phyloP scores from a whole-genome alignment of 768 basidiomycete genomes.

The Butyriboletus loyo region DNA sequence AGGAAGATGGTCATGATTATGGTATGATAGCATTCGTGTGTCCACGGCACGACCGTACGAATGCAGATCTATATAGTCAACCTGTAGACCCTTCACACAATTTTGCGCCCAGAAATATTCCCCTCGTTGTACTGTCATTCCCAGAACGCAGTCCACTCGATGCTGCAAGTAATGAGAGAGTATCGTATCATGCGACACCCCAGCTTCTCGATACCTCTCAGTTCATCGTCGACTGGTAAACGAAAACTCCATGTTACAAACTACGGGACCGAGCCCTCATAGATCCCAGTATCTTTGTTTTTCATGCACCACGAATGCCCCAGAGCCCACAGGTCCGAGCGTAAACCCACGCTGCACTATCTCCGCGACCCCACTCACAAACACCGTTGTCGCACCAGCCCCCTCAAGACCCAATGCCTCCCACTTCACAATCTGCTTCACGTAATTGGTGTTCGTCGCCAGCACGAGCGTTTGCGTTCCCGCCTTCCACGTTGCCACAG shows the following conservation, averaged over 20 bases:
- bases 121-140: not conserved
- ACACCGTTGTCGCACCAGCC: not conserved
- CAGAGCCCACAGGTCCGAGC: slow-evolving; percentile 26
- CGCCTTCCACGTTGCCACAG: slow-evolving; percentile 51
- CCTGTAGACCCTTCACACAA: not conserved
- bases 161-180: not conserved
- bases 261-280: too few relatives aligned
- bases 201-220: not conserved
- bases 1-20: not conserved
- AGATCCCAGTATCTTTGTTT: too few relatives aligned
- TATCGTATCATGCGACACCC: not conserved
- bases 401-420: slow-evolving; percentile 26
- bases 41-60: not conserved
- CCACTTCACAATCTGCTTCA: slow-evolving; percentile 33
- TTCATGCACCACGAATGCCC: slow-evolving; percentile 12
- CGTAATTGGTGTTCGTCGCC: slow-evolving; percentile 50
- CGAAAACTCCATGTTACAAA: too few relatives aligned
- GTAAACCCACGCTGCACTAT: slow-evolving; percentile 6
- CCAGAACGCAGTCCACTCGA: not conserved
- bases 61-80: not conserved
- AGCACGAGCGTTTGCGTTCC: slow-evolving; percentile 43
- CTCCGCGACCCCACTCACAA: slow-evolving; percentile 17
- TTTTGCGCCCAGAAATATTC: not conserved
- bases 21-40: not conserved
- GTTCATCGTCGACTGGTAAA: not conserved